These are phyloP conservation scores for Rhodocollybia butyracea DNA, from an alignment of 768 basidiomycete species.

Conservation along the genomic window DNA sequence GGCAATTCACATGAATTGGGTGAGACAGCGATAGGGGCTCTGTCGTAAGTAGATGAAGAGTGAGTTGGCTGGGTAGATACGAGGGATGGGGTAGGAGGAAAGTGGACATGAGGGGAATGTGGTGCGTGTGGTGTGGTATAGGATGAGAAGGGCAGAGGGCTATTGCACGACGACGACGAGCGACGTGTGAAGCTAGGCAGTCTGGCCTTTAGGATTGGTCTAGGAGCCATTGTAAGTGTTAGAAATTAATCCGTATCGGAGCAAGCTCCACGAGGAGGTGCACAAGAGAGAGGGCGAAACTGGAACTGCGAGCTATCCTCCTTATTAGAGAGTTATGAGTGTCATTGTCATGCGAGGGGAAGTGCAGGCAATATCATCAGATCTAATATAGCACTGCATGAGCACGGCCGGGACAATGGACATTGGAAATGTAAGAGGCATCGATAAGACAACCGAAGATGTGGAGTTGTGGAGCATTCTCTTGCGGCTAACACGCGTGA, in stretches of 20 bases:
- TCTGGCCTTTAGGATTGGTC: conserved; percentile 35
- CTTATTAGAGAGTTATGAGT: no score
- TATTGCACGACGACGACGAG: conserved; percentile 33
- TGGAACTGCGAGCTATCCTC: conserved; percentile 7
- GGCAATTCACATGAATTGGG: conserved; percentile 69
- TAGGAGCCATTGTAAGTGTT: conserved; percentile 20
- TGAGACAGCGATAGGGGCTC: conserved; percentile 63
- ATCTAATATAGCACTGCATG: no score
- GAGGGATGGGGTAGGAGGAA: conserved; percentile 52
- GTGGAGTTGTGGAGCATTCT: no score
- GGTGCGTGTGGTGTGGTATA: conserved; percentile 21
- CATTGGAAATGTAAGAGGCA: no score
- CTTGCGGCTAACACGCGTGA: no score
- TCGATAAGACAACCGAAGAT: no score
- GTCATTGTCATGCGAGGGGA: neutral
- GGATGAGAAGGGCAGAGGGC: conserved; percentile 42
- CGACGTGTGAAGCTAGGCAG: conserved; percentile 1
- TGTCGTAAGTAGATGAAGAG: conserved; percentile 65
- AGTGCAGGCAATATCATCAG: no score
- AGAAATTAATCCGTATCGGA: neutral
- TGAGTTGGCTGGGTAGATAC: conserved; percentile 58
- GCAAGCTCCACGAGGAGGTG: conserved; percentile 16
- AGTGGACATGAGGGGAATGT: conserved; percentile 51
- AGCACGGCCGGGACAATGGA: no score
- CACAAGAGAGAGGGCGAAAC: conserved; percentile 1